phyloP scores from a whole-genome alignment of 2,329 filamentous ascomycete species.

The Fusarium abutilonis region DNA sequence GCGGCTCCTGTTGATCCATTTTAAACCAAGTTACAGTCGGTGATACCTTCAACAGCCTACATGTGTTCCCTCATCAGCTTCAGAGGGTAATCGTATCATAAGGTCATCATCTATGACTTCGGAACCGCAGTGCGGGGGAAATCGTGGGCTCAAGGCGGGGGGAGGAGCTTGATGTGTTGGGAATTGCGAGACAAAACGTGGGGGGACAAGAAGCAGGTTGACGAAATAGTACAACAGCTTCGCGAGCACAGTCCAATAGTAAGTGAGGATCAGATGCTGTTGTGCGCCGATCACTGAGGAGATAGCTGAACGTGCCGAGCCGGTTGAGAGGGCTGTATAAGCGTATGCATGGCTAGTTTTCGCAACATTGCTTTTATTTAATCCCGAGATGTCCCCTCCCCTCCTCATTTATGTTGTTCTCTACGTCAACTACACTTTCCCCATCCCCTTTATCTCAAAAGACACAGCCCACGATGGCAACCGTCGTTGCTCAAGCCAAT shows the following conservation, averaged over 20 bases:
- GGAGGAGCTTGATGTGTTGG: constrained; percentile 4
- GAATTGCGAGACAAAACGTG: constrained; percentile 1
- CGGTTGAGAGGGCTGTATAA: not conserved
- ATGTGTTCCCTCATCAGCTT: too few species aligned
- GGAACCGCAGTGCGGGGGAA: constrained; percentile 20
- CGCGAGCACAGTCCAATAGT: not conserved
- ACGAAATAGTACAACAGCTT: not conserved
- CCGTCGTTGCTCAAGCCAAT: constrained; percentile 31
- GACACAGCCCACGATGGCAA: constrained; percentile 30
- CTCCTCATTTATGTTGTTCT: not conserved
- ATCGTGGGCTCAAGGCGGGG: constrained; percentile 5
- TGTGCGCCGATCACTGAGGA: constrained; percentile 13
- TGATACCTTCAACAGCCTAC: too few species aligned
- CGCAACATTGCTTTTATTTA: constrained; percentile 1
- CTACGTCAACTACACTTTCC: constrained; percentile 2
- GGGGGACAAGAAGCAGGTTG: constrained; percentile 7
- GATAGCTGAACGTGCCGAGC: constrained; percentile 1
- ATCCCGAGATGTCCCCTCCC: not conserved
- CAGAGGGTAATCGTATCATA: too few species aligned
- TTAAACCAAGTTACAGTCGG: too few species aligned
- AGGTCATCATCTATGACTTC: too few species aligned
- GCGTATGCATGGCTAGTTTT: not conserved
- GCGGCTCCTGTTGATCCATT: too few species aligned
- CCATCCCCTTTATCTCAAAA: not conserved
- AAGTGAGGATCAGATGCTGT: not conserved